Evolutionary conservation across 1,284 basidiomycete genomes (phyloP).

Genomic region (Malassezia nana): DNA sequence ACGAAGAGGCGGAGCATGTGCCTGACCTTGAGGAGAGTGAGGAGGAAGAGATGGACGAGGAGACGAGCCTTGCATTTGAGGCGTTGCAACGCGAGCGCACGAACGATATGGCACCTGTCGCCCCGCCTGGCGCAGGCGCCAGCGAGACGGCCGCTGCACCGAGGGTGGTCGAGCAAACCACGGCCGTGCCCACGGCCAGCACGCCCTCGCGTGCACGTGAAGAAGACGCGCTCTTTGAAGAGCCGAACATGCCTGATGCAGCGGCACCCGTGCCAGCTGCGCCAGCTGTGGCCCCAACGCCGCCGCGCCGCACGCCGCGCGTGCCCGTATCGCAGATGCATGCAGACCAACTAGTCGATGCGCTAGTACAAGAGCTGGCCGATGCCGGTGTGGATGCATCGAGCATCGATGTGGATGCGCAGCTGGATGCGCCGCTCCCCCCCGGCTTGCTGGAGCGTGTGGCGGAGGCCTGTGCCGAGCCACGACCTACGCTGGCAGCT

Average conservation of each 20-base stretch:
- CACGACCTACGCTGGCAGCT: neutral
- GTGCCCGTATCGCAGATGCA: neutral
- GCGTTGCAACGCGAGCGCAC: neutral
- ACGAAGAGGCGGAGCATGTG: neutral
- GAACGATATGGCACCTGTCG: neutral
- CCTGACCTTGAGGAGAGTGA: constrained; percentile 1
- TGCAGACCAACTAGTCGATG: neutral
- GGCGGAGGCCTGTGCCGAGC: neutral
- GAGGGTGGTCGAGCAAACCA: neutral
- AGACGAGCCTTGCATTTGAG: constrained; percentile 6
- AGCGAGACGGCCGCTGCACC: neutral
- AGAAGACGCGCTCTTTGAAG: neutral
- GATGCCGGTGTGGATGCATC: neutral
- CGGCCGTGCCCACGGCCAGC: neutral
- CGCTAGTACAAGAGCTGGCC: constrained; percentile 1
- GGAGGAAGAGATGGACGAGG: constrained; percentile 16
- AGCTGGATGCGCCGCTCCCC: neutral
- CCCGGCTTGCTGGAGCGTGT: neutral
- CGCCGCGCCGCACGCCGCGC: neutral
- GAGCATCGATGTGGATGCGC: neutral
- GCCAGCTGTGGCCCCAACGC: neutral
- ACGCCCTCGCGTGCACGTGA: neutral
- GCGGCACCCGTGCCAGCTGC: neutral
- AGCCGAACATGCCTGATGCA: neutral
- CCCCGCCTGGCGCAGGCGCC: neutral